Base-by-base conservation (phyloP, 2,329 filamentous ascomycete genomes). In the Sporothrix euskadiensis region DNA sequence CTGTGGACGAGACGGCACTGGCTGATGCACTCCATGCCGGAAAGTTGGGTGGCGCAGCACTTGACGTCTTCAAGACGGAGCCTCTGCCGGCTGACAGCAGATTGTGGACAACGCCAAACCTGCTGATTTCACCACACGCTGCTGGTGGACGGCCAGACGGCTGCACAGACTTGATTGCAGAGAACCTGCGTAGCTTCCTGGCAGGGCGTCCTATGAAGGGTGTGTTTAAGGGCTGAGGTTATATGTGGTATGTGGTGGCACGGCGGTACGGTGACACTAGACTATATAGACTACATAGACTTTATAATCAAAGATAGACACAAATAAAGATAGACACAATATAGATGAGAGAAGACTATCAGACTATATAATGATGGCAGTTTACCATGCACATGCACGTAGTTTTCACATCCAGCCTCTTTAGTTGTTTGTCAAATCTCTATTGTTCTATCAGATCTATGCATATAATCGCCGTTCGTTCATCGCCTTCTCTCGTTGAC, bases 401-500 rank as follows among this genome's bases (percentile, higher is more conserved):
- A 54, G 5, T 54, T 54, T 22, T 22, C 52, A 56, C 26, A 19
- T 2, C 8, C 30, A 3, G 14, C 2, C 19, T 49, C 30, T 26
- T 1, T 1, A 26, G n/a, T 26, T 22, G 22, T 26, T 26, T 22
- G 8, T n/a, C 9, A 30, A 54, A 12, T 85, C 1, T 66, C n/a
- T 66, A 66, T 66, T 47, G 12, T 32, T 66, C 61, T 65, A 32
- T 66, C 41, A 66, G 14, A 47, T 47, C 39, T 30, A 26, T 66
- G 44, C 44, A 49, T 19, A n/a, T 66, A 22, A 10, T 10, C 2
- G 5, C 9, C n/a, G 19, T 22, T 16, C 8, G 4, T 2, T 47
- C 12, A 2, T 5, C 39, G 4, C 39, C n/a, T 79, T 83, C 7
- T 14, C 19, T 3, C 52, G 9, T 9, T n/a, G 9, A 54, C 81